These are phyloP conservation scores for Dalbergia cultrata DNA, from an alignment of 306 rosid genomes.

Conservation along the genomic window DNA sequence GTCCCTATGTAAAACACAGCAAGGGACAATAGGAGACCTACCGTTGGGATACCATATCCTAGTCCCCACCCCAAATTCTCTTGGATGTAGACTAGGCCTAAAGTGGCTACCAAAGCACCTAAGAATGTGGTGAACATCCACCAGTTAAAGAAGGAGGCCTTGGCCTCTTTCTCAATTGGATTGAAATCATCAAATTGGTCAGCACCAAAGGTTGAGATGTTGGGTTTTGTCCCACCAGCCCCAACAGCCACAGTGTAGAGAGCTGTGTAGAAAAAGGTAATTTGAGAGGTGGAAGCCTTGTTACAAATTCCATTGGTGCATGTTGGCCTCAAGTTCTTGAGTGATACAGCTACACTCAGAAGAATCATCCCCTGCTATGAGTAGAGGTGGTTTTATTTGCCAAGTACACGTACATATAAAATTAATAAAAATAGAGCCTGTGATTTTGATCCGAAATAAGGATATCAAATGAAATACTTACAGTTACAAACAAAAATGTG, in stretches of 20 bases:
- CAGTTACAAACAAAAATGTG: too few species aligned
- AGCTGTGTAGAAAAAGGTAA: slow-evolving; percentile 76
- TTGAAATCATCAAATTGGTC: slow-evolving; percentile 93
- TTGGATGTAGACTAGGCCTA: slow-evolving; percentile 80
- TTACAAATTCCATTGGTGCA: slow-evolving; percentile 68
- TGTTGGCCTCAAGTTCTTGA: slow-evolving; percentile 72
- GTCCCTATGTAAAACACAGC: slow-evolving; percentile 71
- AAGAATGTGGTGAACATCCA: slow-evolving; percentile 96
- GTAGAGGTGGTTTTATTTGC: too few species aligned
- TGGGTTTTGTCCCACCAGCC: slow-evolving; percentile 93
- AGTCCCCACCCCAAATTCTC: slow-evolving; percentile 94
- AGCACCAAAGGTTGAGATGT: slow-evolving; percentile 94
- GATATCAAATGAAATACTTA: too few species aligned
- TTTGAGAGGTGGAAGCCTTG: slow-evolving; percentile 73
- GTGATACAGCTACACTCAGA: slow-evolving; percentile 72
- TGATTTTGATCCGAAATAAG: too few species aligned
- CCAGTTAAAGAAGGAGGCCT: slow-evolving; percentile 96
- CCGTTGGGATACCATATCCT: slow-evolving; percentile 87
- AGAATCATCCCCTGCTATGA: slow-evolving; percentile 76
- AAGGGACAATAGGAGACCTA: slow-evolving; percentile 74
- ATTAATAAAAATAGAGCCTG: too few species aligned
- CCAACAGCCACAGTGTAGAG: slow-evolving; percentile 90
- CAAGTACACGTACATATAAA: too few species aligned
- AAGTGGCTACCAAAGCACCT: slow-evolving; percentile 84
- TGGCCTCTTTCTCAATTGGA: slow-evolving; percentile 72